phyloP scores from a whole-genome alignment of 2,329 filamentous ascomycete genomes.

The Aureobasidium zeae region DNA sequence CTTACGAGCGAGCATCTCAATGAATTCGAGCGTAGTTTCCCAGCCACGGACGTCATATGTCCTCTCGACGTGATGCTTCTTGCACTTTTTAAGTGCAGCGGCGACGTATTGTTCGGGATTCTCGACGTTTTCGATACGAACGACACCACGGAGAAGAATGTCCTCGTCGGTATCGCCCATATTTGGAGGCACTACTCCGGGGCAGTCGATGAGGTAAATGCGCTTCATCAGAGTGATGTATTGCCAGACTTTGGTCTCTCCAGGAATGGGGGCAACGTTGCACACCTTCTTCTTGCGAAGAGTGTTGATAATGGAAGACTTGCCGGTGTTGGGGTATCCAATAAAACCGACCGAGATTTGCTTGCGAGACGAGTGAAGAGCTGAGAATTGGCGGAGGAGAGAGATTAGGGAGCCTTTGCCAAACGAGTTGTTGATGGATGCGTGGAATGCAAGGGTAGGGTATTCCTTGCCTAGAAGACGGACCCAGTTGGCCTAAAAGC shows the following conservation, averaged over 20 bases:
- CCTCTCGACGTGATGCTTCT: slow-evolving; percentile 78
- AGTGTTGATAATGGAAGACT: slow-evolving; percentile 96
- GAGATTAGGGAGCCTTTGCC: slow-evolving; percentile 92
- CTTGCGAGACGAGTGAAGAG: slow-evolving; percentile 80
- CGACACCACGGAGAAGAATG: slow-evolving; percentile 80
- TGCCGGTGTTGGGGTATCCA: slow-evolving; percentile 87
- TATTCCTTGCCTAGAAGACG: slow-evolving; percentile 79
- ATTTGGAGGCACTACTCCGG: slow-evolving; percentile 88
- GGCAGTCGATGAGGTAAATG: slow-evolving; percentile 92
- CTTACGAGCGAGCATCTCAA: slow-evolving; percentile 81
- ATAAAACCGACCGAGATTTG: slow-evolving; percentile 90
- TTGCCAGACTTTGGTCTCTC: slow-evolving; percentile 97
- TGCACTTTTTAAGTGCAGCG: slow-evolving; percentile 69
- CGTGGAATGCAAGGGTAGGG: slow-evolving; percentile 89
- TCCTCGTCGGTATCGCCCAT: slow-evolving; percentile 75
- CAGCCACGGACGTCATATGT: slow-evolving; percentile 85
- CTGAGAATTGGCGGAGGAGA: slow-evolving; percentile 84
- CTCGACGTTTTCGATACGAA: slow-evolving; percentile 90
- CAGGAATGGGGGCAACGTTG: slow-evolving; percentile 86
- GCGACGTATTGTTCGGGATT: slow-evolving; percentile 94
- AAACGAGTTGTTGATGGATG: slow-evolving; percentile 90
- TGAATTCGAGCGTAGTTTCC: slow-evolving; percentile 66
- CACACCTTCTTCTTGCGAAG: slow-evolving; percentile 90
- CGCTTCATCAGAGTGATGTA: slow-evolving; percentile 93
- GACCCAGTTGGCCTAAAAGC: slow-evolving; percentile 79